phyloP scores from a whole-genome alignment of 2,329 filamentous ascomycete genomes.

The Sporothrix luriei region DNA sequence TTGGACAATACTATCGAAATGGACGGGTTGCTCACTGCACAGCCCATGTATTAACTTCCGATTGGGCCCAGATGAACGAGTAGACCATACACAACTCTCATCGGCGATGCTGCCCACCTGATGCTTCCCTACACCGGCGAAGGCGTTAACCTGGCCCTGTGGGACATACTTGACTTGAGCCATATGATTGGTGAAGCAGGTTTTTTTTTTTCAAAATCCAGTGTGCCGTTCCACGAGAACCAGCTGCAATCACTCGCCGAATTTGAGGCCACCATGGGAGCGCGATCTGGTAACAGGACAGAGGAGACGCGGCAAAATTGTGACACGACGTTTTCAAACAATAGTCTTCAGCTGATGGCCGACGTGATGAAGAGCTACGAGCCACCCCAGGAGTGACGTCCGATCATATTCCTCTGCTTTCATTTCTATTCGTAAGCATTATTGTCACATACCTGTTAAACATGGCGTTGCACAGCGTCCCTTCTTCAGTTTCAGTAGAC shows the following conservation, averaged over 20 bases:
- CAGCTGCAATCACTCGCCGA: not conserved
- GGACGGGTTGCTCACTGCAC: not conserved
- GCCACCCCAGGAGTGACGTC: not conserved
- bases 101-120: constrained; percentile 21
- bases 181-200: not conserved
- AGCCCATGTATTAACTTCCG: constrained; percentile 13
- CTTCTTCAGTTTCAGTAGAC: too few relatives aligned
- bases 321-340: not conserved
- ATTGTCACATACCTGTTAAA: too few relatives aligned
- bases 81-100: not conserved
- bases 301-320: constrained; percentile 7
- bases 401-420: too few relatives aligned
- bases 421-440: too few relatives aligned
- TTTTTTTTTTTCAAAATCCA: not conserved
- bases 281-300: not conserved
- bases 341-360: not conserved
- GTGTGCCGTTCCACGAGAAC: not conserved
- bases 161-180: not conserved
- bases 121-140: constrained; percentile 12
- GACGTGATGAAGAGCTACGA: constrained; percentile 20
- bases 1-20: not conserved
- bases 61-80: not conserved
- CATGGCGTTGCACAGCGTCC: too few relatives aligned
- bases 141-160: constrained; percentile 11
- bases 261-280: not conserved